These are phyloP conservation scores for Apium graveolens DNA, from an alignment of 129 eudicot genomes.

Conservation along the genomic window DNA sequence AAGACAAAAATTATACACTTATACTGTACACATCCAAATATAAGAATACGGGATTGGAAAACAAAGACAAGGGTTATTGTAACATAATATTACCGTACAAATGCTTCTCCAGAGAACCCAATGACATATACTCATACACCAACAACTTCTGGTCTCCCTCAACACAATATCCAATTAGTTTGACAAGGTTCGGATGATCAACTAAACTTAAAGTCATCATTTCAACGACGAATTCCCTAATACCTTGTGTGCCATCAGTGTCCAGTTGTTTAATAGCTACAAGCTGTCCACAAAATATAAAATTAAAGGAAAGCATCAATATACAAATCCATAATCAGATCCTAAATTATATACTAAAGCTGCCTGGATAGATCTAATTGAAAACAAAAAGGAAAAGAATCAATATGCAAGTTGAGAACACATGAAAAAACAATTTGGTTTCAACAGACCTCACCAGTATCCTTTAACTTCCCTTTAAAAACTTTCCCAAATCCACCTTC, in stretches of 20 bases:
- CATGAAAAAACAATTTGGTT: not conserved
- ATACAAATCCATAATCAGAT: not conserved
- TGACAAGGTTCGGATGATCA: slow-evolving; percentile 47
- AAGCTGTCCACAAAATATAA: slow-evolving; percentile 18
- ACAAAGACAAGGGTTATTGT: not conserved
- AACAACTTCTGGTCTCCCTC: slow-evolving; percentile 47
- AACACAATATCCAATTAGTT: slow-evolving; percentile 43
- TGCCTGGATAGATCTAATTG: not conserved
- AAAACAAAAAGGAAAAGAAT: not conserved
- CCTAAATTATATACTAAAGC: not conserved
- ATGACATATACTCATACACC: slow-evolving; percentile 53
- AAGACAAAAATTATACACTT: not conserved
- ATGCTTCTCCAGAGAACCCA: slow-evolving; percentile 48
- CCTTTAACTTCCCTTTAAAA: slow-evolving; percentile 32
- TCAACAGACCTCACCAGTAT: slow-evolving; percentile 35
- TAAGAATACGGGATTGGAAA: not conserved
- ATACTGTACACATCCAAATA: not conserved
- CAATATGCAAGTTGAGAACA: not conserved
- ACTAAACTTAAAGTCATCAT: slow-evolving; percentile 34
- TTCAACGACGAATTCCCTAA: slow-evolving; percentile 42
- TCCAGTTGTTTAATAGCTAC: slow-evolving; percentile 53
- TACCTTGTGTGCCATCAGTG: slow-evolving; percentile 36
- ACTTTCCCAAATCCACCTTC: slow-evolving; percentile 60
- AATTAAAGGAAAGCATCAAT: not conserved
- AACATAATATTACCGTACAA: slow-evolving; percentile 29